A percentile compares a stretch with the other conserved stretches of the same genome.
These are phyloP conservation scores for Borovskyia barvae DNA, from an alignment of 208 protist genomes.

Conservation along the genomic window DNA sequence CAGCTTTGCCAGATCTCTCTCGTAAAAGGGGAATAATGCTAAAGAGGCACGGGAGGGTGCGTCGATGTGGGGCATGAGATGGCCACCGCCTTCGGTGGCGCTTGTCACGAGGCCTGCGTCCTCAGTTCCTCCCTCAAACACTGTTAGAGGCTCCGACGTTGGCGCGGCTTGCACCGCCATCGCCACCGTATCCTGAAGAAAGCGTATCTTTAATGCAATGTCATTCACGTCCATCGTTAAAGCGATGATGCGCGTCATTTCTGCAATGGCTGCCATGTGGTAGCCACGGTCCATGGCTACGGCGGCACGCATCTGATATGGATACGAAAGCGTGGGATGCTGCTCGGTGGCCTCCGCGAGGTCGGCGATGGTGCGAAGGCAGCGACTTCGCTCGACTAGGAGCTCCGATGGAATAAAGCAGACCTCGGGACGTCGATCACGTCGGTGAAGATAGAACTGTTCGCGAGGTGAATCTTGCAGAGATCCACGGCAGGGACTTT, in stretches of 20 bases:
- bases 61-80: too few species aligned
- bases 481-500: too few species aligned
- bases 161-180: too few species aligned
- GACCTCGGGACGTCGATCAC: constrained; percentile 20
- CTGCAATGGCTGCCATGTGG: constrained; percentile 25
- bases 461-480: too few species aligned
- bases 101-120: neutral
- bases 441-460: constrained; percentile 16
- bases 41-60: too few species aligned
- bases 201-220: constrained; percentile 34
- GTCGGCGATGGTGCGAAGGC: constrained; percentile 17
- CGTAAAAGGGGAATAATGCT: too few species aligned
- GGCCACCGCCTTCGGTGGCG: neutral
- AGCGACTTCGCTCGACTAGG: constrained; percentile 32
- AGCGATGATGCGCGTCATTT: constrained; percentile 30
- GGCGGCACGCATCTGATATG: constrained; percentile 41
- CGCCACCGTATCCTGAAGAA: constrained; percentile 27
- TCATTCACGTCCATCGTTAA: constrained; percentile 30
- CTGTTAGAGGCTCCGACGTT: too few species aligned
- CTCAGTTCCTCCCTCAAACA: too few species aligned
- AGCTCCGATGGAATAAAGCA: constrained; percentile 32
- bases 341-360: constrained; percentile 26
- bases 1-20: constrained; percentile 3
- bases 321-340: constrained; percentile 34
- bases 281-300: constrained; percentile 47